A percentile compares a stretch with the other conserved stretches of the same genome.
These are phyloP conservation scores for Gaertneriomyces sp. DNA, from an alignment of 192 early-diverging fungal genomes.

Conservation along the genomic window DNA sequence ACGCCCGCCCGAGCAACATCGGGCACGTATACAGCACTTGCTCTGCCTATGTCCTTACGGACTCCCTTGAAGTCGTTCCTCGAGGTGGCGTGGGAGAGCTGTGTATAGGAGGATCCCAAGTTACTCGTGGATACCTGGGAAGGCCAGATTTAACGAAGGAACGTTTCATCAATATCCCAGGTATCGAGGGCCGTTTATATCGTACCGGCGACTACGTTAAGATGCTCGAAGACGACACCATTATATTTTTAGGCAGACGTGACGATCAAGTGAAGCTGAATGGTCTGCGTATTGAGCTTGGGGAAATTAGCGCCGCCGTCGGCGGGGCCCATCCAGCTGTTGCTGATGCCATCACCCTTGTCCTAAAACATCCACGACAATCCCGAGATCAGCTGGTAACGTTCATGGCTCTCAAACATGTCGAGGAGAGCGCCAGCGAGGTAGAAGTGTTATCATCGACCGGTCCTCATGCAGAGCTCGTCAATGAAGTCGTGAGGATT, in stretches of 20 bases:
- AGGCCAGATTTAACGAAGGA: constrained; percentile 10
- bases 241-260: constrained; percentile 34
- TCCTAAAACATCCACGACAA: constrained; percentile 12
- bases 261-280: constrained; percentile 44
- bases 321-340: not conserved
- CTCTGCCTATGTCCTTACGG: constrained; percentile 17
- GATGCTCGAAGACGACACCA: constrained; percentile 18
- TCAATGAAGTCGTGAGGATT: not conserved
- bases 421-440: not conserved
- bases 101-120: constrained; percentile 37
- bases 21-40: constrained; percentile 17
- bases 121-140: constrained; percentile 20
- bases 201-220: constrained; percentile 2
- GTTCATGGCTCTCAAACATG: not conserved
- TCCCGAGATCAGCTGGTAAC: constrained; percentile 19
- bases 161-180: constrained; percentile 7
- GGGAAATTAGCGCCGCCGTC: constrained; percentile 28
- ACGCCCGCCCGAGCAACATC: constrained; percentile 6
- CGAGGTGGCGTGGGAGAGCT: constrained; percentile 42
- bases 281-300: constrained; percentile 42
- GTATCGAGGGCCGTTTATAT: constrained; percentile 1
- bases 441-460: not conserved
- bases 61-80: constrained; percentile 23
- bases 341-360: constrained; percentile 10
- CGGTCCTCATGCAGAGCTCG: not conserved